Evolutionary conservation across 1,139 yeast genomes (phyloP), one percentile per base, ranked within the genome.

Genomic region (Nakaseomyces bracarensis): DNA sequence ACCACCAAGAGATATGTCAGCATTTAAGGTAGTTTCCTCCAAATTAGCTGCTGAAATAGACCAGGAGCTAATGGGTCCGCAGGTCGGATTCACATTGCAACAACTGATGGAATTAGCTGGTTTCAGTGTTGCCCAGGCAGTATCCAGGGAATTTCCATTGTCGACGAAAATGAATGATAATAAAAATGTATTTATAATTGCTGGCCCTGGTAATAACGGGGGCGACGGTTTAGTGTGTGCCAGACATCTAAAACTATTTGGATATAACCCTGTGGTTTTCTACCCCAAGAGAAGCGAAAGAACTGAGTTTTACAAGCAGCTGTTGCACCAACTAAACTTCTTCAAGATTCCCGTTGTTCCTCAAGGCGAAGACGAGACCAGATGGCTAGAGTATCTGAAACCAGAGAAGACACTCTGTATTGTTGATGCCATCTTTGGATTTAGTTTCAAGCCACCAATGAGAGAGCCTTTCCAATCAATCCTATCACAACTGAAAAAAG

Each of bases 61-160:
- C 57, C 72, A 72, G 47, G 95, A 87, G 55, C 71, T 91, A 50
- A 91, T 91, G 97, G 79, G 93, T 7, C 64, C 81, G 0, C 78
- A 78, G 2, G 76, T 65, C 20, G 85, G 91, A 2, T 91, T 82
- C 65, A 82, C 96, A 19, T 73, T 91, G 43, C 96, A 89, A 58
- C 98, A 91, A 57, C 66, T 91, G 65, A 89, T 91, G 98, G 98
- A 91, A 64, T 69, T 91, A 39, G 98, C 98, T 0, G 98, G 98
- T 0, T 70, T 89, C 23, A 78, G 96, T 1, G 96, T 89, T 9
- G 96, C 98, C 4, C 86, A 87, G 53, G 87, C 95, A 0, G 72
- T 89, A 1, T 77, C 74, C 55, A 71, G 70, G 44, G 71, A 79
- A 29, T 83, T 91, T 7, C 82, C 84, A 6, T 53, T 61, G 21